A percentile compares a stretch with the other conserved stretches of the same genome.
Conservation (phyloP, 2,329 filamentous ascomycete species). For the Pezicula rhizophila region DNA sequence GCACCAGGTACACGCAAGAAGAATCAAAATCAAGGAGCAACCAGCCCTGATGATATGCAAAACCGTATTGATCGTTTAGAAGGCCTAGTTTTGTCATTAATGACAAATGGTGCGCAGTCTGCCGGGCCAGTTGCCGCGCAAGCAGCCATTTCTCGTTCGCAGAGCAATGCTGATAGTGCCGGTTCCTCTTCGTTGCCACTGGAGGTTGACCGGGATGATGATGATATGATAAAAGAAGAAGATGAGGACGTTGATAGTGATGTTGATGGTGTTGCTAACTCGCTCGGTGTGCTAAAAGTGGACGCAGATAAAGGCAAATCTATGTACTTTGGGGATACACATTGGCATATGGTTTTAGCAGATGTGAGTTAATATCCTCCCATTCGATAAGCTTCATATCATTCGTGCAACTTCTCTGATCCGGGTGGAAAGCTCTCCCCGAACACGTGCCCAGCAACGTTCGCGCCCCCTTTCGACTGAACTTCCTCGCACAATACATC, state of each 20-base stretch:
- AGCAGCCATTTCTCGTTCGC: conserved; percentile 36
- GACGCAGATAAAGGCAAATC: conserved; percentile 69
- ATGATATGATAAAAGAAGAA: conserved; percentile 46
- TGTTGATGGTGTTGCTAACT: conserved; percentile 64
- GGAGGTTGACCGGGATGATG: conserved; percentile 51
- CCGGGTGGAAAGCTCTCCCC: background rate
- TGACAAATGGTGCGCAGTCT: conserved; percentile 77
- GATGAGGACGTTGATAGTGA: conserved; percentile 59
- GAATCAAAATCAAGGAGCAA: conserved; percentile 55
- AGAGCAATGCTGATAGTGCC: conserved; percentile 22
- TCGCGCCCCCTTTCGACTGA: background rate
- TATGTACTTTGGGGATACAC: conserved; percentile 75
- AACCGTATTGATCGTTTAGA: conserved; percentile 94
- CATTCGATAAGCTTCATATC: conserved; percentile 2
- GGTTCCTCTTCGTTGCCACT: conserved; percentile 19
- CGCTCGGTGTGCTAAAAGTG: conserved; percentile 77
- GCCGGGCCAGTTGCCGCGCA: conserved; percentile 53
- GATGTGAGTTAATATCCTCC: conserved; percentile 42
- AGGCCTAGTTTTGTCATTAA: conserved; percentile 83
- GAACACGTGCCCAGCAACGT: background rate
- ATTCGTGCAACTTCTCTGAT: conserved; percentile 4
- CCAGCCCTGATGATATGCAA: conserved; percentile 90
- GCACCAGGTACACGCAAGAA: conserved; percentile 66
- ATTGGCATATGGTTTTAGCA: conserved; percentile 74
- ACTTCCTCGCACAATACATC: background rate